Base-by-base conservation (phyloP, 345 rosid genomes). In the Syzygium aqueum region DNA sequence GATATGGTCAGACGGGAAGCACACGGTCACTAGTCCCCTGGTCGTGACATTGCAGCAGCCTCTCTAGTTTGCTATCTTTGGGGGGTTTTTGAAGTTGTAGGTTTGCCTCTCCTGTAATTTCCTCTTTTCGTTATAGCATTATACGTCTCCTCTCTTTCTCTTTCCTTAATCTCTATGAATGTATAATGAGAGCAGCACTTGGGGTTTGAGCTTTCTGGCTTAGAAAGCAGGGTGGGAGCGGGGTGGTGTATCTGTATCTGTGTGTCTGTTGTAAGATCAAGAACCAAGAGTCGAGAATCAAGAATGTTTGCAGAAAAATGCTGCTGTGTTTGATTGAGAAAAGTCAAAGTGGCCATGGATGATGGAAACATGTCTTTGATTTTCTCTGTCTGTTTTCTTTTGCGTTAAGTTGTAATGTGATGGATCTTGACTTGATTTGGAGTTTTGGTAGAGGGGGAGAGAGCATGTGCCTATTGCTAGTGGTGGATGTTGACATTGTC, bases 41-140 rank as follows among this genome's bases (percentile, higher is more conserved):
- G 92, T 95, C 23, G 96, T 95, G 84, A 96, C 99, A 87, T 90
- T 97, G 95, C 99, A 97, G 91, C 99, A 96, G 86, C 98, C 99
- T 90, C 88, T 97, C 83, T 96, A 92, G 87, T 59, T 84, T n/a
- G 46, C 13, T 53, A 21, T 59, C 49, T 46, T 23, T 22, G 53
- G 5, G 63, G 56, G 52, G 53, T 3, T 83, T 84, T 43, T 33
- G 27, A 53, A 83, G 82, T 30, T 2, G 77, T 50, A 61, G 77
- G 89, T 52, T 12, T 53, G 40, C 37, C 49, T 33, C 27, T 19
- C 80, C 49, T 73, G 80, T 33, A 73, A 37, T 73, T 73, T 73
- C 23, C 5, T 19, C 25, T 33, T 33, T 73, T 73, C 19, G 80
- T 11, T 19, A 40, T 73, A 37, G 25, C 80, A 2, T 73, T 33